Conservation (phyloP, 148 eudicot species). For the Arbutus unedo region DNA sequence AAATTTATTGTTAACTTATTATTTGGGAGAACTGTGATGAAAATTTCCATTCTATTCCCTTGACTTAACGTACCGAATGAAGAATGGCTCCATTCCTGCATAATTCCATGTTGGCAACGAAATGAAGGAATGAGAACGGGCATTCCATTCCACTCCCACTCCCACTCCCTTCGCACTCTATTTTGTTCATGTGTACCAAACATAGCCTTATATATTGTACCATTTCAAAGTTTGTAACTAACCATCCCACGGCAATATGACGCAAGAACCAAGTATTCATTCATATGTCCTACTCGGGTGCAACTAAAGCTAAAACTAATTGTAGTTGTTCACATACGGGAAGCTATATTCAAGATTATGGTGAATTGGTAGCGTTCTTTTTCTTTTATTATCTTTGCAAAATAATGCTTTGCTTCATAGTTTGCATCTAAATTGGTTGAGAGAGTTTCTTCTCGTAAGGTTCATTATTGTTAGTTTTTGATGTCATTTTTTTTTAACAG, state of each 20-base stretch:
- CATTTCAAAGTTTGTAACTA: background rate
- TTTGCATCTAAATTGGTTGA: background rate
- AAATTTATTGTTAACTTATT: background rate
- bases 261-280: background rate
- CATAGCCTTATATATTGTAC: background rate
- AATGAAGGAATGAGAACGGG: background rate
- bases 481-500: constrained; percentile 29
- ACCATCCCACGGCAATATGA: background rate
- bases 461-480: background rate
- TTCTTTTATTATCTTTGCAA: background rate
- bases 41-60: background rate
- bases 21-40: background rate
- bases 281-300: background rate
- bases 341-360: background rate
- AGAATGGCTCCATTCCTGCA: background rate
- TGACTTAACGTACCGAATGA: background rate
- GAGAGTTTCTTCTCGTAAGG: background rate
- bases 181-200: background rate
- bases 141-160: background rate
- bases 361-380: background rate
- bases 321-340: background rate
- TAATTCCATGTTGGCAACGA: background rate
- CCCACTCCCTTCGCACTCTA: background rate
- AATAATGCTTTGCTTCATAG: background rate
- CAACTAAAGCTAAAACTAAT: background rate